Evolutionary conservation across 441 rosid genomes (phyloP).

Genomic region (Metrosideros polymorpha): DNA sequence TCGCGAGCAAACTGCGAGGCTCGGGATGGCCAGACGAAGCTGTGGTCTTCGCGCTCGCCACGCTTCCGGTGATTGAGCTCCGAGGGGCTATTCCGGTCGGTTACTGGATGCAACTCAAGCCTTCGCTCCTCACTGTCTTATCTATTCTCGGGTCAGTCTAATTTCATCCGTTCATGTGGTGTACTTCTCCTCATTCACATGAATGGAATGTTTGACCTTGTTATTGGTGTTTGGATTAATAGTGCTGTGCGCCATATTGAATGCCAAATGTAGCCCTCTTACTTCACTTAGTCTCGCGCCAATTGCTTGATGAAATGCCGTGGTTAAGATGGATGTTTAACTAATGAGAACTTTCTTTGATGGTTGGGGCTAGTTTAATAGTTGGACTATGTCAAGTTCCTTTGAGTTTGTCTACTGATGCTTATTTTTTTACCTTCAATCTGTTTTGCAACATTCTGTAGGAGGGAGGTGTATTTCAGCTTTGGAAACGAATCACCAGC

Average conservation of each 20-base stretch:
- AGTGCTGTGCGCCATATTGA: not conserved
- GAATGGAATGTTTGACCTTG: not conserved
- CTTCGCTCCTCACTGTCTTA: slow-evolving; percentile 36
- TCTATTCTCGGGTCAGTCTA: slow-evolving; percentile 67
- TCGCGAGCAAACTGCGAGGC: slow-evolving; percentile 51
- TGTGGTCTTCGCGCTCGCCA: slow-evolving; percentile 83
- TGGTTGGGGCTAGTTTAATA: not conserved
- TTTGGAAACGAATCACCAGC: not conserved
- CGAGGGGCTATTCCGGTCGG: slow-evolving; percentile 96
- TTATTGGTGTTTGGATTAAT: not conserved
- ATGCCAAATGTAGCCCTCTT: not conserved
- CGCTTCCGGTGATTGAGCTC: slow-evolving; percentile 82
- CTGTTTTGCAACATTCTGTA: not conserved
- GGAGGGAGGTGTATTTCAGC: not conserved
- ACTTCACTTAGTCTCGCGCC: not conserved
- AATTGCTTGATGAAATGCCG: not conserved
- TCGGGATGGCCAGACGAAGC: slow-evolving; percentile 79
- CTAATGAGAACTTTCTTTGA: not conserved
- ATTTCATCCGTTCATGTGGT: not conserved
- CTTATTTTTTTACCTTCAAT: not conserved
- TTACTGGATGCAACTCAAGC: slow-evolving; percentile 89
- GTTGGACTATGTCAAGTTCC: not conserved
- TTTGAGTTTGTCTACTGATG: not conserved
- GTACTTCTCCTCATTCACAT: not conserved
- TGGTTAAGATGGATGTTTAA: not conserved